These are phyloP conservation scores for Tarenaya hassleriana DNA, from an alignment of 345 rosid genomes.

Conservation along the genomic window DNA sequence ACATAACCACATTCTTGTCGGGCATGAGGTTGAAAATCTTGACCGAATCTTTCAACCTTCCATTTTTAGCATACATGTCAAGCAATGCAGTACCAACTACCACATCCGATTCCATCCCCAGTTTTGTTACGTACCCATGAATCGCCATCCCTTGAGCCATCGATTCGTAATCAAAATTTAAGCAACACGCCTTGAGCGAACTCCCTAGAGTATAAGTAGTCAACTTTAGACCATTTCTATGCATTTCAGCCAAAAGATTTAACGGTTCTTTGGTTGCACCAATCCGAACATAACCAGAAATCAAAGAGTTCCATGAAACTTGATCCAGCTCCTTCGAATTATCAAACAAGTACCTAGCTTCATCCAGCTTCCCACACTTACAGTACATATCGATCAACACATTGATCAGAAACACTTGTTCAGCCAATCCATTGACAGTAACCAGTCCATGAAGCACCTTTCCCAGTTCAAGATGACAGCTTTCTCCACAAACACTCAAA, in stretches of 20 bases:
- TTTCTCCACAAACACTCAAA: constrained; percentile 34
- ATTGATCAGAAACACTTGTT: constrained; percentile 27
- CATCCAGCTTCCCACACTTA: constrained; percentile 38
- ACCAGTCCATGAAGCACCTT: constrained; percentile 38
- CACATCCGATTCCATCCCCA: constrained; percentile 38
- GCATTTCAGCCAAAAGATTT: constrained; percentile 37
- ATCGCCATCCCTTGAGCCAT: constrained; percentile 34
- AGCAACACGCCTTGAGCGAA: constrained; percentile 40
- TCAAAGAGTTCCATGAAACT: constrained; percentile 50
- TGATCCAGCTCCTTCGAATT: constrained; percentile 31
- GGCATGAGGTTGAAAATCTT: constrained; percentile 34
- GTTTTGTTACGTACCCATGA: constrained; percentile 35
- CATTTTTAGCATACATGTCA: constrained; percentile 43
- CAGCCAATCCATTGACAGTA: constrained; percentile 32
- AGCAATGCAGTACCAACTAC: constrained; percentile 49
- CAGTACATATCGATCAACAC: constrained; percentile 42
- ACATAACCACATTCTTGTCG: constrained; percentile 39
- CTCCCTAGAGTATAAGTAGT: constrained; percentile 40
- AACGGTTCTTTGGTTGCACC: constrained; percentile 35
- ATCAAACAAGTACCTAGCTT: constrained; percentile 40
- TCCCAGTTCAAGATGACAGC: constrained; percentile 35
- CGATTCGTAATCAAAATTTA: constrained; percentile 21
- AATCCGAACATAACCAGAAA: constrained; percentile 37
- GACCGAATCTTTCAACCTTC: constrained; percentile 31
- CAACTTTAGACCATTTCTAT: constrained; percentile 29